Evolutionary conservation across 805 yeast species (phyloP).

Genomic region (Schwanniomyces polymorphus): DNA sequence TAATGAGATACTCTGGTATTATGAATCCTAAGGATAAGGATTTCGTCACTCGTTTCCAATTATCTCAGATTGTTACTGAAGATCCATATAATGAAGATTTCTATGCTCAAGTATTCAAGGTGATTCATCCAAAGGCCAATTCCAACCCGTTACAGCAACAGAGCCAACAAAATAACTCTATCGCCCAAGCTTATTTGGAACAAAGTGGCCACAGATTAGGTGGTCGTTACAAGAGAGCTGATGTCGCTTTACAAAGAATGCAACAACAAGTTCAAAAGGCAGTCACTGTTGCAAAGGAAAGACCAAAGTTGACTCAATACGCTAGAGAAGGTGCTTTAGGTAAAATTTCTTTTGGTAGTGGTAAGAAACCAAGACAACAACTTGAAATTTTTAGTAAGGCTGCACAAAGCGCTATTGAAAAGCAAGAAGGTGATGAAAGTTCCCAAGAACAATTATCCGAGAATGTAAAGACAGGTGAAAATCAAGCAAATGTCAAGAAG

Average conservation of each 20-base stretch:
- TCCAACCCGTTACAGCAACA: slow-evolving; percentile 44
- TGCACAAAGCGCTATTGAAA: slow-evolving; percentile 46
- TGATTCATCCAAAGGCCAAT: slow-evolving; percentile 54
- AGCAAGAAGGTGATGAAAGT: slow-evolving; percentile 25
- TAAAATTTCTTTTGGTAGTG: slow-evolving; percentile 73
- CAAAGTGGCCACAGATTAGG: slow-evolving; percentile 90
- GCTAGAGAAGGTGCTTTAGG: slow-evolving; percentile 88
- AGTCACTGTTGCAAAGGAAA: slow-evolving; percentile 90
- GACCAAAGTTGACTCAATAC: slow-evolving; percentile 65
- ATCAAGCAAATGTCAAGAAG: slow-evolving; percentile 17
- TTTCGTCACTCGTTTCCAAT: slow-evolving; percentile 89
- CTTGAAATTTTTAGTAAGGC: slow-evolving; percentile 61
- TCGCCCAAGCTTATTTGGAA: slow-evolving; percentile 89
- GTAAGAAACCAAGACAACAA: slow-evolving; percentile 86
- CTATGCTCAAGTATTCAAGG: slow-evolving; percentile 87
- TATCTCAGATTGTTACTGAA: slow-evolving; percentile 93
- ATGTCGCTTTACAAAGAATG: slow-evolving; percentile 93
- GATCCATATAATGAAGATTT: slow-evolving; percentile 98
- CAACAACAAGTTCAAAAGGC: slow-evolving; percentile 97
- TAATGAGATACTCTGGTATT: slow-evolving; percentile 82
- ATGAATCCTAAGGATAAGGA: slow-evolving; percentile 98
- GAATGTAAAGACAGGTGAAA: slow-evolving; percentile 13
- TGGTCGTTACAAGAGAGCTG: slow-evolving; percentile 80
- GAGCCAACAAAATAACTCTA: slow-evolving; percentile 65
- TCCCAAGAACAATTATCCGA: slow-evolving; percentile 12